Conservation (phyloP, 2,329 filamentous ascomycete genomes). For the Ceratocystis albifundus region DNA sequence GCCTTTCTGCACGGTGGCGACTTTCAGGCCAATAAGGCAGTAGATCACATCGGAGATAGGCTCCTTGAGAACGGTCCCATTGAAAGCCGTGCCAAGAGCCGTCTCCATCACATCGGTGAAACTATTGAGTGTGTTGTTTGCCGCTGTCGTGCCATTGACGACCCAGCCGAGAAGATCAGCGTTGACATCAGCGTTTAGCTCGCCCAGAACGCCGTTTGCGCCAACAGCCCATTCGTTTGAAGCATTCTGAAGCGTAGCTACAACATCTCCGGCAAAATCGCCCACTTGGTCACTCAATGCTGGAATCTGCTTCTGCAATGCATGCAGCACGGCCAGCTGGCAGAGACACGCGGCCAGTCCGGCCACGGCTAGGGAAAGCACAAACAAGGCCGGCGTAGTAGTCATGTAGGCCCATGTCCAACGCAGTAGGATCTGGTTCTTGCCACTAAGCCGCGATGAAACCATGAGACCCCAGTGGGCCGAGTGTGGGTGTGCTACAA, state of each 20-base stretch:
- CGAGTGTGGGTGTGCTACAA: constrained; percentile 69
- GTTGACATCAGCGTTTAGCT: constrained; percentile 69
- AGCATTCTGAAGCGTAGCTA: constrained; percentile 57
- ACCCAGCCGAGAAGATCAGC: constrained; percentile 78
- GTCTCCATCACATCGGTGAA: constrained; percentile 69
- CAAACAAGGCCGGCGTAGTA: constrained; percentile 70
- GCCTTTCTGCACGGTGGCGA: constrained; percentile 71
- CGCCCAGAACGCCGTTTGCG: constrained; percentile 60
- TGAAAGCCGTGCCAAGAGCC: constrained; percentile 66
- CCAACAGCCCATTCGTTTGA: constrained; percentile 65
- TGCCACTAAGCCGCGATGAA: constrained; percentile 48
- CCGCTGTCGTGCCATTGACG: constrained; percentile 63
- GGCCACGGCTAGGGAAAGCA: constrained; percentile 69
- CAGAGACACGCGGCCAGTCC: constrained; percentile 74
- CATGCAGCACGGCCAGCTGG: constrained; percentile 64
- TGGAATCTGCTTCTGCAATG: constrained; percentile 64
- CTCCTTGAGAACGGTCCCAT: constrained; percentile 65
- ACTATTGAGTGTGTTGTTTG: constrained; percentile 74
- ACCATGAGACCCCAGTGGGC: constrained; percentile 59
- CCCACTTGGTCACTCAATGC: constrained; percentile 63
- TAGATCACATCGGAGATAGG: constrained; percentile 70
- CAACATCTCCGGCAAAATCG: constrained; percentile 66
- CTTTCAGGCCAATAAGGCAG: constrained; percentile 80
- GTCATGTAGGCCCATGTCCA: constrained; percentile 87
- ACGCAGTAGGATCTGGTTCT: constrained; percentile 60